These are phyloP conservation scores for Aspergillus ruber DNA, from an alignment of 2,329 filamentous ascomycete genomes.

Conservation along the genomic window DNA sequence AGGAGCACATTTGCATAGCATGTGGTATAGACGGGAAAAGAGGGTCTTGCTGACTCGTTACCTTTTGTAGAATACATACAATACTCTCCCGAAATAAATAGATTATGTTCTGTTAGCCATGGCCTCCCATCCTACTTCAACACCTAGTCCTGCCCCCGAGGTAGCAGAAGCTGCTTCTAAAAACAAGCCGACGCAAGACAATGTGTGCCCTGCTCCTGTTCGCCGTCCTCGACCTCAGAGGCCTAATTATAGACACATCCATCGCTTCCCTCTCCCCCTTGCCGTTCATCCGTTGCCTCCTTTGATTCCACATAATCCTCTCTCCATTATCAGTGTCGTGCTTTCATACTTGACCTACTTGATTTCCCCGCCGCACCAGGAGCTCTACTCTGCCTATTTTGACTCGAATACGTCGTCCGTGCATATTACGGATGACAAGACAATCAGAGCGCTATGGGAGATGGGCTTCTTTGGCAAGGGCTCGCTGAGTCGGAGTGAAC, in stretches of 20 bases:
- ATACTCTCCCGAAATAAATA: slow-evolving; percentile 8
- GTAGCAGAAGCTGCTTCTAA: slow-evolving; percentile 7
- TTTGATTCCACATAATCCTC: slow-evolving; percentile 85
- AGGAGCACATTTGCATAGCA: slow-evolving; percentile 43
- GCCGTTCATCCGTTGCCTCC: slow-evolving; percentile 75
- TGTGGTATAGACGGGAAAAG: slow-evolving; percentile 4
- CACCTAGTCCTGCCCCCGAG: slow-evolving; percentile 10
- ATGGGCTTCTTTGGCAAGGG: slow-evolving; percentile 98
- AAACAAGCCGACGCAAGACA: slow-evolving; percentile 10
- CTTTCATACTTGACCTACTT: slow-evolving; percentile 71
- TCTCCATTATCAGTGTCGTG: slow-evolving; percentile 75
- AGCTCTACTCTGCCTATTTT: slow-evolving; percentile 68
- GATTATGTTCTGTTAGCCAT: slow-evolving; percentile 22
- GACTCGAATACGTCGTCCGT: slow-evolving; percentile 76
- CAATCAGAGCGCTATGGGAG: slow-evolving; percentile 82
- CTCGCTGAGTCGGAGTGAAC: slow-evolving; percentile 85
- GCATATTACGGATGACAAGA: slow-evolving; percentile 69
- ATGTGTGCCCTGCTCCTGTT: slow-evolving; percentile 17
- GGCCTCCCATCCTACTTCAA: slow-evolving; percentile 19
- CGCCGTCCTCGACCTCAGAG: slow-evolving; percentile 25
- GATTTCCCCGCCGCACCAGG: slow-evolving; percentile 55
- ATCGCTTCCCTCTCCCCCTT: slow-evolving; percentile 73
- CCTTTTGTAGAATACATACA: slow-evolving; percentile 7
- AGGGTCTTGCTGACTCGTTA: slow-evolving; percentile 18
- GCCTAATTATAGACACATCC: slow-evolving; percentile 66